A percentile compares a stretch with the other conserved stretches of the same genome.
Evolutionary conservation across 305 asterid genomes (phyloP).

Genomic region (Rubia peregrina): DNA sequence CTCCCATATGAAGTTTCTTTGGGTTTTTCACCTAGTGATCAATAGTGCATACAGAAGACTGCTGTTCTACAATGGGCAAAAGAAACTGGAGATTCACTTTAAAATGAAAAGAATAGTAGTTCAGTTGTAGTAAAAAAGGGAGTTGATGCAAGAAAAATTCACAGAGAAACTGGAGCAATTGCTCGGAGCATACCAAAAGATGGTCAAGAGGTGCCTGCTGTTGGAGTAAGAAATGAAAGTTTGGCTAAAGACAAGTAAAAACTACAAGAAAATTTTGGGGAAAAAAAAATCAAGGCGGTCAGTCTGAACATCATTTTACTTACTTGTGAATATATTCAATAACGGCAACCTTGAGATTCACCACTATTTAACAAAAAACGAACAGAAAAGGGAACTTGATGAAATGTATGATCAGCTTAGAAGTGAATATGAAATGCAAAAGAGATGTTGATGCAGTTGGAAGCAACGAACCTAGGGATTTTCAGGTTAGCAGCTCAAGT

Average conservation of each 20-base stretch:
- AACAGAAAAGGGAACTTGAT: conserved; percentile 94
- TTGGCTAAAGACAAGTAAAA: conserved; percentile 77
- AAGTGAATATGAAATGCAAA: conserved; percentile 63
- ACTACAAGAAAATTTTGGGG: conserved; percentile 84
- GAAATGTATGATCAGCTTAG: conserved; percentile 92
- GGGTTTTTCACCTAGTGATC: conserved; percentile 56
- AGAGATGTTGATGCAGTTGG: conserved; percentile 23
- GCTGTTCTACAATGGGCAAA: conserved; percentile 79
- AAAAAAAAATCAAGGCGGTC: conserved; percentile 68
- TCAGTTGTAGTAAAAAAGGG: conserved; percentile 84
- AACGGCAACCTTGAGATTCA: background rate
- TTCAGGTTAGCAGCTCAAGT: too few relatives aligned
- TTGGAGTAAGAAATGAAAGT: conserved; percentile 77
- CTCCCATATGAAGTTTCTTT: too few relatives aligned
- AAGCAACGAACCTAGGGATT: too few relatives aligned
- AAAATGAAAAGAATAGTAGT: conserved; percentile 69
- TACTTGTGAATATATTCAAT: conserved; percentile 7
- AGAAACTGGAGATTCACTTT: conserved; percentile 76
- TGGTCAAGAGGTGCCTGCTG: conserved; percentile 74
- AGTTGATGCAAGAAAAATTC: conserved; percentile 75
- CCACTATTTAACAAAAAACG: conserved; percentile 24
- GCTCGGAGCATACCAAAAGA: conserved; percentile 75
- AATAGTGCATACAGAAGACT: conserved; percentile 71
- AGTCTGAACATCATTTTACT: background rate
- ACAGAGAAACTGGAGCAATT: conserved; percentile 83